phyloP scores from a whole-genome alignment of 176 grass and related monocot species.

The Puccinellia tenuiflora region DNA sequence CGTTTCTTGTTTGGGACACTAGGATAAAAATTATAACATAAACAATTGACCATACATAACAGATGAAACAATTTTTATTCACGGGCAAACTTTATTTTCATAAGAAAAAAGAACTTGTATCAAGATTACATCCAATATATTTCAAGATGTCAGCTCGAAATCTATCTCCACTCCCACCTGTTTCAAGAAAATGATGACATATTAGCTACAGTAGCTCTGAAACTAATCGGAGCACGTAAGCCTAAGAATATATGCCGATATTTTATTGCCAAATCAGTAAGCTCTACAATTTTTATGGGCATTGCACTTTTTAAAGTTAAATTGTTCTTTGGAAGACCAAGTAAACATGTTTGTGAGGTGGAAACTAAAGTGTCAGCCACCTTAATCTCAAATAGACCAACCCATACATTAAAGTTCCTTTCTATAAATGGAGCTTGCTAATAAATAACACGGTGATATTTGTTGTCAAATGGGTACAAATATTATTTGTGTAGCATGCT shows the following conservation, averaged over 20 bases:
- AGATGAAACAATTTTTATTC: neutral
- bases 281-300: neutral
- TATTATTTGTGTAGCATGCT: neutral
- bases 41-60: neutral
- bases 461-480: neutral
- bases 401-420: neutral
- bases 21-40: neutral
- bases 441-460: neutral
- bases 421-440: neutral
- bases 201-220: neutral
- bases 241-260: neutral
- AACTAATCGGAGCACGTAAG: neutral
- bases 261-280: neutral
- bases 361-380: neutral
- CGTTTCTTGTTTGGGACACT: neutral
- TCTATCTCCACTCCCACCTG: neutral
- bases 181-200: neutral
- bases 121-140: neutral
- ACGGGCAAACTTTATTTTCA: neutral
- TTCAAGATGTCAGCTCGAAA: neutral
- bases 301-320: neutral
- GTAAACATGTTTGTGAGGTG: neutral
- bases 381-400: neutral
- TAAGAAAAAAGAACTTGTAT: neutral
- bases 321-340: neutral